phyloP scores from a whole-genome alignment of 305 asterid genomes.

The Fraxinus nigra region DNA sequence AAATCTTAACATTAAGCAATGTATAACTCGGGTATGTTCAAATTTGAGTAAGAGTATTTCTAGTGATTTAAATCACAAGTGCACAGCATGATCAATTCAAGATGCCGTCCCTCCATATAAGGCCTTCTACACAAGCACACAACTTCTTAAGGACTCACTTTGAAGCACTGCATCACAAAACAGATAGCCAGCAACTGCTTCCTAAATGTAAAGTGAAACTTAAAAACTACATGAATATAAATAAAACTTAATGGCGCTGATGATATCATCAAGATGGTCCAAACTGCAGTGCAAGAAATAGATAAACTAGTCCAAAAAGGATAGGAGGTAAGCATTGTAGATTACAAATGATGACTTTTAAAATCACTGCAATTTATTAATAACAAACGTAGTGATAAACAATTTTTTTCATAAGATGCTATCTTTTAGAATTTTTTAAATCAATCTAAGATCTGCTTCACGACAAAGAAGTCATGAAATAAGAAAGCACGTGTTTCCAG shows the following conservation, averaged over 20 bases:
- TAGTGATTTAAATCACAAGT: not conserved
- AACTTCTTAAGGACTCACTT: not conserved
- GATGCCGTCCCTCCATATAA: not conserved
- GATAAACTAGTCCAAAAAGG: not conserved
- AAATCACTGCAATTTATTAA: not conserved
- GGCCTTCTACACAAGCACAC: not conserved
- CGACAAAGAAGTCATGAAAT: slow-evolving; percentile 3
- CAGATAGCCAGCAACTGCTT: not conserved
- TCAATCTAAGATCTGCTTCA: not conserved
- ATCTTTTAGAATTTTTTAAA: not conserved
- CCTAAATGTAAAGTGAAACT: not conserved
- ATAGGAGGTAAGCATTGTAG: not conserved
- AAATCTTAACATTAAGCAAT: too few species aligned
- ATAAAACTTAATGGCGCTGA: not conserved
- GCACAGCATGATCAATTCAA: not conserved
- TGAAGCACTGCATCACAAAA: not conserved
- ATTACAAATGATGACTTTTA: not conserved
- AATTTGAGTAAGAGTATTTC: not conserved
- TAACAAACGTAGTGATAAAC: not conserved
- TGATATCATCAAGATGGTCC: not conserved
- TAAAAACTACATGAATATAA: not conserved
- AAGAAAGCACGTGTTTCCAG: slow-evolving; percentile 5
- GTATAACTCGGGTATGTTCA: not conserved
- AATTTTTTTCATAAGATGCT: not conserved
- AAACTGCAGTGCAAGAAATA: not conserved